Base-by-base conservation (phyloP, 2,329 filamentous ascomycete genomes). In the Ophiosphaerella narmari region DNA sequence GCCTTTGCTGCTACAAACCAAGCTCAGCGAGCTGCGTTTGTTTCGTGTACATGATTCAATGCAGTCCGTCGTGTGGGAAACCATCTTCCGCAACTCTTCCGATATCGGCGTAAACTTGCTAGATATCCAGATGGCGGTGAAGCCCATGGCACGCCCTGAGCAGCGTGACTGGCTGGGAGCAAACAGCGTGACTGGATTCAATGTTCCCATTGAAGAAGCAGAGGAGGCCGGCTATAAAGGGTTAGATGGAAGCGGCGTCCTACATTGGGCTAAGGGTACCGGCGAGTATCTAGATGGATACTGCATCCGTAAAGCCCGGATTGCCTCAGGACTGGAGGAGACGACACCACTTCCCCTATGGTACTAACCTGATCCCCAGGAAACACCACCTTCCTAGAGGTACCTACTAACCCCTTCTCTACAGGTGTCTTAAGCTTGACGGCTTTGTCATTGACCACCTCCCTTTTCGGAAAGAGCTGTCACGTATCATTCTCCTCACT, bases 201-300 rank as follows among this genome's bases (percentile, higher is more conserved):
- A 49, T 2, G 61, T 65, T 8, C 47, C 57, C 4, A 54, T 57
- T 7, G 51, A 48, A 7, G 49, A 53, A 1, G 45, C 48, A 4
- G 49, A 57, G 12, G 59, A 59, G 26, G 54, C 56, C n/a, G 49
- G 48, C 12, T 66, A 67, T 47, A 67, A 64, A 39, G 69, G 69
- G 7, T 35, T 57, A 1, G 63, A 68, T 14, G 69, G 69, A 7
- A 65, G 60, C 21, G 69, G 68, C 2, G 40, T 60, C 3, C 46
- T 72, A 5, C 62, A 72, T 49, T 59, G 65, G 43, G 38, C 34
- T 0, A 55, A 63, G 21, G 69, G 69, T 1, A 61, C 57, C 23
- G 68, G 68, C n/a, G 68, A 72, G 39, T 72, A 72, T 35, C 64
- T 72, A 3, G 69, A 72, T 46, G 41, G 53, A 34, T 55, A 62